A percentile compares a stretch with the other conserved stretches of the same genome.
phyloP scores from a whole-genome alignment of 2,329 filamentous ascomycete species.

The Neoscytalidium dimidiatum region DNA sequence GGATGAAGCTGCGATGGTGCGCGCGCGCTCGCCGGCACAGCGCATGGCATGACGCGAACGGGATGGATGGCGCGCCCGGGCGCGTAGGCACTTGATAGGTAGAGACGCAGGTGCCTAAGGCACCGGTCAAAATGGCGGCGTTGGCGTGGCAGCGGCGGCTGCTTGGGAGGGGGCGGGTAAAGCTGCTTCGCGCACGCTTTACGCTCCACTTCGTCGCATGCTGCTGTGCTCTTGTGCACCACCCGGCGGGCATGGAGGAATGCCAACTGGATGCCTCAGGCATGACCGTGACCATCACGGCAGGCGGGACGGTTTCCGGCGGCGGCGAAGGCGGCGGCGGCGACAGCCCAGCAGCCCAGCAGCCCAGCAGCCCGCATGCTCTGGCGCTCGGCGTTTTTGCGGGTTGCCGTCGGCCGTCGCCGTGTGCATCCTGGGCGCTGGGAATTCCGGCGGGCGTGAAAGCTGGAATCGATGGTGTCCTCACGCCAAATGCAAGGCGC shows the following conservation, averaged over 20 bases:
- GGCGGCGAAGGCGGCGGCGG: too few relatives aligned
- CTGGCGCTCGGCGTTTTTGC: background rate
- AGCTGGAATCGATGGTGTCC: background rate
- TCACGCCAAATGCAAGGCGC: background rate
- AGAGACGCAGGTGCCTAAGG: background rate
- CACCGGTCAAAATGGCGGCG: background rate
- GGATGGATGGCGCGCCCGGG: background rate
- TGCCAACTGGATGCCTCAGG: slow-evolving; percentile 1
- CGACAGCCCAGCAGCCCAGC: too few relatives aligned
- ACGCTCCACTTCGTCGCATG: slow-evolving; percentile 14
- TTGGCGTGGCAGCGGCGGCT: background rate
- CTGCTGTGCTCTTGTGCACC: background rate
- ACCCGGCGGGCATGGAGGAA: background rate
- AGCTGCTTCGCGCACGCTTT: background rate
- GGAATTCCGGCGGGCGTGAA: background rate
- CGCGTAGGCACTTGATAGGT: background rate
- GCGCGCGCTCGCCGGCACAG: background rate
- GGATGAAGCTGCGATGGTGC: background rate
- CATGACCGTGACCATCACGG: background rate
- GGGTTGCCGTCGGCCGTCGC: background rate
- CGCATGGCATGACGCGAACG: slow-evolving; percentile 9
- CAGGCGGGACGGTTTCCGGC: background rate
- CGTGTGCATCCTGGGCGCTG: background rate
- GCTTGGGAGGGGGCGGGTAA: background rate
- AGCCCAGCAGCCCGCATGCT: too few relatives aligned